Conservation (phyloP, 495 filamentous ascomycete genomes). For the Aspergillus cristatus region DNA sequence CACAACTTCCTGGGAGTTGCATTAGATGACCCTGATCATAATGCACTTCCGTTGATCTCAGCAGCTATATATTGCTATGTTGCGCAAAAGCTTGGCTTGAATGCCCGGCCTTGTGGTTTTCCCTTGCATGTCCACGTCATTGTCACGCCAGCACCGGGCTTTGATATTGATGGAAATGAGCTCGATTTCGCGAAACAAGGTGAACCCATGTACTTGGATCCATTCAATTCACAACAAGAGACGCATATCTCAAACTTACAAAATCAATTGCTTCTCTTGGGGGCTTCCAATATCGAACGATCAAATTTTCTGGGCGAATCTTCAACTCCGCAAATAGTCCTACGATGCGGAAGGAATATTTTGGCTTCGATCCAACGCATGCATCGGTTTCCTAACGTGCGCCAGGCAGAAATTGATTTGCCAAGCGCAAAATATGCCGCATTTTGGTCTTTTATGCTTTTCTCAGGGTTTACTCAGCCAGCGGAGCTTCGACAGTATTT, state of each 20-base stretch:
- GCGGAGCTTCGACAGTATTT: slow-evolving; percentile 53
- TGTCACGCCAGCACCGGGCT: slow-evolving; percentile 47
- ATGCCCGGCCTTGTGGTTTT: slow-evolving; percentile 64
- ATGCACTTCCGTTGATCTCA: slow-evolving; percentile 70
- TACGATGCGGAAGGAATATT: slow-evolving; percentile 76
- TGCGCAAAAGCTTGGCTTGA: slow-evolving; percentile 56
- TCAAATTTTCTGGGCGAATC: slow-evolving; percentile 50
- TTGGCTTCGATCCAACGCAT: slow-evolving; percentile 46
- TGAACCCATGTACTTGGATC: slow-evolving; percentile 71
- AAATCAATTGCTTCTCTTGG: slow-evolving; percentile 52
- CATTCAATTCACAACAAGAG: slow-evolving; percentile 63
- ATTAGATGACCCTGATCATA: slow-evolving; percentile 49
- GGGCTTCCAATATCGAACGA: slow-evolving; percentile 44
- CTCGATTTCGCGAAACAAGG: slow-evolving; percentile 29
- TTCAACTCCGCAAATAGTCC: slow-evolving; percentile 53
- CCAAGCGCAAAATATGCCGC: slow-evolving; percentile 64
- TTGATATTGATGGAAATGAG: slow-evolving; percentile 56
- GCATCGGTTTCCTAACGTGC: slow-evolving; percentile 14
- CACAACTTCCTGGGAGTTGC: slow-evolving; percentile 79
- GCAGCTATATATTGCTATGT: slow-evolving; percentile 62
- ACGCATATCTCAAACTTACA: slow-evolving; percentile 49
- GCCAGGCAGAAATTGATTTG: slow-evolving; percentile 37
- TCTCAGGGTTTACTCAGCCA: slow-evolving; percentile 35
- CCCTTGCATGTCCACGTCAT: slow-evolving; percentile 74
- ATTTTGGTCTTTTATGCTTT: slow-evolving; percentile 68